Evolutionary conservation across 2,329 filamentous ascomycete species (phyloP).

Genomic region (Clonostachys rosea): DNA sequence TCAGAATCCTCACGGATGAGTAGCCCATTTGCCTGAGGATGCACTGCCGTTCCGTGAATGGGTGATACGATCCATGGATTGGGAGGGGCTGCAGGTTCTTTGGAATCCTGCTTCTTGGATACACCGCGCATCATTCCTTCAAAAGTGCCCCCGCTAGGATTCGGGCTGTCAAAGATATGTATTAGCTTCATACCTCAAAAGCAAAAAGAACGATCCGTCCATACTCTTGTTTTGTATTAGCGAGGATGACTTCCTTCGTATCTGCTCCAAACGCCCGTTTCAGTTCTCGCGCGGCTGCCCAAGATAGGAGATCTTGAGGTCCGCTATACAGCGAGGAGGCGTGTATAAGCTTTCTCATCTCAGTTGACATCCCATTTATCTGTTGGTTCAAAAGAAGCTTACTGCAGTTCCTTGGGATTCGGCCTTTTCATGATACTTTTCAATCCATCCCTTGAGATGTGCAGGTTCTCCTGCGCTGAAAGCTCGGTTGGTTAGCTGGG

Average conservation of each 20-base stretch:
- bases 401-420: neutral
- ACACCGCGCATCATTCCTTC: slow-evolving; percentile 47
- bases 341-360: neutral
- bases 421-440: neutral
- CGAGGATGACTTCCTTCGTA: neutral
- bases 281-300: neutral
- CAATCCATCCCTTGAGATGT: slow-evolving; percentile 27
- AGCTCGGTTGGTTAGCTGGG: too few relatives aligned
- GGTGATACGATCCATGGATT: slow-evolving; percentile 55
- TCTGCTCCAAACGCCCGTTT: neutral
- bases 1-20: slow-evolving; percentile 1
- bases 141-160: slow-evolving; percentile 49
- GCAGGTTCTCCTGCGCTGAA: too few relatives aligned
- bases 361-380: too few relatives aligned
- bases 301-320: neutral
- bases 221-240: neutral
- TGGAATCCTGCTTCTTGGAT: slow-evolving; percentile 29
- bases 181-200: too few relatives aligned
- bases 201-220: neutral
- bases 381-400: neutral
- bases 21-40: slow-evolving; percentile 1
- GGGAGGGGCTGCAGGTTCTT: neutral
- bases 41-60: slow-evolving; percentile 28
- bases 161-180: too few relatives aligned
- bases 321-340: neutral